These are phyloP conservation scores for Miscanthus lutarioriparius DNA, from an alignment of 176 grass and related monocot genomes.

Conservation along the genomic window DNA sequence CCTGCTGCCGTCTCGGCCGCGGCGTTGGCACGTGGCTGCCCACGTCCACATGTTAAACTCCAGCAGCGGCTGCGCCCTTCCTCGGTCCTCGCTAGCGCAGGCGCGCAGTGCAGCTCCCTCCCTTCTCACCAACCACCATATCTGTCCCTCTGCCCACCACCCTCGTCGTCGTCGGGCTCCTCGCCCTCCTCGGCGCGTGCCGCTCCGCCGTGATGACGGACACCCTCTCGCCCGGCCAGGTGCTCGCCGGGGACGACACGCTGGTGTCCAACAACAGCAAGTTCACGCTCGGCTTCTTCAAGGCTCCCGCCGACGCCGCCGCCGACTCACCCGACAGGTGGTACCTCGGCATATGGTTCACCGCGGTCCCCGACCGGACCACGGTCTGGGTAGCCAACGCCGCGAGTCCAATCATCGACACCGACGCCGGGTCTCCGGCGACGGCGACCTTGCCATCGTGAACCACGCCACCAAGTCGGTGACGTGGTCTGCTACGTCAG, in stretches of 20 bases:
- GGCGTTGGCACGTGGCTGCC: not conserved
- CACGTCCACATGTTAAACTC: not conserved
- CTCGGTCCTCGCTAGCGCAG: not conserved
- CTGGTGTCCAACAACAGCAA: constrained; percentile 42
- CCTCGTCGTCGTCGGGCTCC: not conserved
- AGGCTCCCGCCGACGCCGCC: not conserved
- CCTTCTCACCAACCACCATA: not conserved
- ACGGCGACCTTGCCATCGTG: constrained; percentile 37
- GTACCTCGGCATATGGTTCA: constrained; percentile 63
- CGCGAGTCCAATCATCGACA: constrained; percentile 20
- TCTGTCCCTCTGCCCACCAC: not conserved
- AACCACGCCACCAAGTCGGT: not conserved
- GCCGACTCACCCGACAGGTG: not conserved
- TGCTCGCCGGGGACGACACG: constrained; percentile 5
- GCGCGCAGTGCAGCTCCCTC: not conserved
- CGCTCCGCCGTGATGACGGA: constrained; percentile 5
- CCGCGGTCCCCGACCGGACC: constrained; percentile 21
- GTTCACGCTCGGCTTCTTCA: constrained; percentile 62
- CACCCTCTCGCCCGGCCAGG: constrained; percentile 1
- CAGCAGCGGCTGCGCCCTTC: not conserved
- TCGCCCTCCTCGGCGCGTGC: not conserved
- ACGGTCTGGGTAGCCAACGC: constrained; percentile 49
- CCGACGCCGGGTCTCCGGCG: not conserved
- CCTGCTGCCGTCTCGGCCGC: not conserved
- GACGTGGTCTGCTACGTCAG: constrained; percentile 45